A percentile compares a stretch with the other conserved stretches of the same genome.
phyloP scores from a whole-genome alignment of 352 stramenopile species.

The Pythium phragmitis region DNA sequence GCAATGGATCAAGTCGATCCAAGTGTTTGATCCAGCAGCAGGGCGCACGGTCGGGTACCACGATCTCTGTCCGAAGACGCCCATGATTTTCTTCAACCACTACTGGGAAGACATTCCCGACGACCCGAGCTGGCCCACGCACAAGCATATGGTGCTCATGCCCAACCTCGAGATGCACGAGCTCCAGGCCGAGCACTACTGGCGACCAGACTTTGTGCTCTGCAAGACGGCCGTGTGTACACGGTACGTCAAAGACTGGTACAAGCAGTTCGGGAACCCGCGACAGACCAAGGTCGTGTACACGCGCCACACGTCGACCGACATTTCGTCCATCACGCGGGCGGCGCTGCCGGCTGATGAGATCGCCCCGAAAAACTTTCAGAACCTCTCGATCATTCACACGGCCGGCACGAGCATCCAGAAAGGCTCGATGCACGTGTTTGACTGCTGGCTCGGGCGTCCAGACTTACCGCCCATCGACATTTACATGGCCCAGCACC shows the following conservation, averaged over 20 bases:
- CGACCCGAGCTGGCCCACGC: constrained; percentile 20
- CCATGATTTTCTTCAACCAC: constrained; percentile 38
- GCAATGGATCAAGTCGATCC: constrained; percentile 30
- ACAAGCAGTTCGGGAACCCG: constrained; percentile 54
- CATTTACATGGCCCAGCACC: constrained; percentile 47
- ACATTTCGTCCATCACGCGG: constrained; percentile 31
- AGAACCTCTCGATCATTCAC: constrained; percentile 46
- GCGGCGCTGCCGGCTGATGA: constrained; percentile 5
- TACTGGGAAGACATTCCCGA: constrained; percentile 32
- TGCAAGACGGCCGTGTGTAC: constrained; percentile 61
- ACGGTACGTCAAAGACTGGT: constrained; percentile 45
- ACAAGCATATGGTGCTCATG: constrained; percentile 34
- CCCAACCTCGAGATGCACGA: constrained; percentile 53
- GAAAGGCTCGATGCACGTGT: constrained; percentile 49
- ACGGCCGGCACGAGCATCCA: constrained; percentile 42
- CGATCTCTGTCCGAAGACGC: constrained; percentile 35
- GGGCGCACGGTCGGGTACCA: constrained; percentile 32
- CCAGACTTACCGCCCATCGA: constrained; percentile 50
- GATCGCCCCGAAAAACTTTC: constrained; percentile 34
- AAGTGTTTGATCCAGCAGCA: constrained; percentile 12
- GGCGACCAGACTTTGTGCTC: constrained; percentile 47
- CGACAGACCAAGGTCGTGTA: constrained; percentile 49
- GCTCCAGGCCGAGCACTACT: constrained; percentile 44
- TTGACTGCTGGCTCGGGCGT: constrained; percentile 58
- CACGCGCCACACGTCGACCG: constrained; percentile 57